A percentile compares a stretch with the other conserved stretches of the same genome.
These are phyloP conservation scores for Ettlia oleoabundans DNA, from an alignment of 139 green algal species.

Conservation along the genomic window DNA sequence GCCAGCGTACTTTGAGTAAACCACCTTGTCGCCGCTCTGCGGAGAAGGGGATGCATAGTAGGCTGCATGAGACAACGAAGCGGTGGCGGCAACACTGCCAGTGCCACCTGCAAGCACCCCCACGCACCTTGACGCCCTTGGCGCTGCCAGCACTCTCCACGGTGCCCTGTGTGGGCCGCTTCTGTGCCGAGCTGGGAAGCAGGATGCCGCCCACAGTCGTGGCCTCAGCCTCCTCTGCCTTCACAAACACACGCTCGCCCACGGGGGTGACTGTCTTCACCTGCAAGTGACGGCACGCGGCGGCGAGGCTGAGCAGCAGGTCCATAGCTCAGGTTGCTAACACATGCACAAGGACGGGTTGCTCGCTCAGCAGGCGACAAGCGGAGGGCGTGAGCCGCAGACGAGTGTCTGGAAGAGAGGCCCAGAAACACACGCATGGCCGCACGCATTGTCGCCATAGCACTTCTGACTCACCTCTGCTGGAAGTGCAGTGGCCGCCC, in stretches of 20 bases:
- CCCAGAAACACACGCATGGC: neutral
- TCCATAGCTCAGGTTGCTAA: too few relatives aligned
- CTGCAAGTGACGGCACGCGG: conserved; percentile 44
- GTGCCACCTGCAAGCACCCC: too few relatives aligned
- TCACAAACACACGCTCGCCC: conserved; percentile 91
- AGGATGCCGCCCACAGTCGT: conserved; percentile 91
- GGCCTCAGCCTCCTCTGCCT: conserved; percentile 80
- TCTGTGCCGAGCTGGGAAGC: conserved; percentile 82
- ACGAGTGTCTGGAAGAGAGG: conserved; percentile 4
- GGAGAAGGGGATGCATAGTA: neutral
- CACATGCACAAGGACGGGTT: neutral
- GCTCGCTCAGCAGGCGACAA: neutral
- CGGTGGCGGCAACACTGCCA: too few relatives aligned
- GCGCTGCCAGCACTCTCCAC: conserved; percentile 56
- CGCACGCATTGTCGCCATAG: neutral
- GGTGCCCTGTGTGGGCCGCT: conserved; percentile 81
- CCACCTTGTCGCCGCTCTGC: conserved; percentile 85
- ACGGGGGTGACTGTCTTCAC: conserved; percentile 81
- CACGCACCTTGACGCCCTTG: conserved; percentile 56
- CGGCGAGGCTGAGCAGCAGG: neutral
- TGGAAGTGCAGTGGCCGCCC: conserved; percentile 43
- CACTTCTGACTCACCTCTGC: conserved; percentile 32
- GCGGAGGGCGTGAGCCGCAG: neutral
- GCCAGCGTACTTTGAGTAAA: conserved; percentile 97
- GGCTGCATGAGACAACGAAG: neutral